Evolutionary conservation across 164 flowering plant genomes (phyloP).

Genomic region (Vitis rotundifolia): DNA sequence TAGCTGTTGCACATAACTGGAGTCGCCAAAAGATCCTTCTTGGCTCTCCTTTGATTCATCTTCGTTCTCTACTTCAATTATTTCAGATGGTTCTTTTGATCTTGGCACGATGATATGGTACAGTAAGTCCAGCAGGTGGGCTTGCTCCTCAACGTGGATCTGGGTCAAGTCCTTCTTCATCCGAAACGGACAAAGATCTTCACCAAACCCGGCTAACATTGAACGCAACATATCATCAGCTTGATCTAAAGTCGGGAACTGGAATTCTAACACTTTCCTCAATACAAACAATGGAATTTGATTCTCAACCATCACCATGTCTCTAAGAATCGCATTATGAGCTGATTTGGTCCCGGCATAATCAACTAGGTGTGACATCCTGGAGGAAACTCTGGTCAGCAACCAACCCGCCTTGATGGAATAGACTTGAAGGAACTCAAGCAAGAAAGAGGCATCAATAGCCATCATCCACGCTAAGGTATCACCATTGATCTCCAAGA

Average conservation of each 20-base stretch:
- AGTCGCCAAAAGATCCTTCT: background rate
- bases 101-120: slow-evolving; percentile 37
- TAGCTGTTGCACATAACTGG: slow-evolving; percentile 12
- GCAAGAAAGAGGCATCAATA: slow-evolving; percentile 47
- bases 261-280: slow-evolving; percentile 34
- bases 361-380: slow-evolving; percentile 38
- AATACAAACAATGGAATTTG: slow-evolving; percentile 50
- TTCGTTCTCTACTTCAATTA: slow-evolving; percentile 7
- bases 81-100: slow-evolving; percentile 4
- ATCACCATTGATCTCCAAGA: slow-evolving; percentile 16
- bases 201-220: slow-evolving; percentile 34
- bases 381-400: slow-evolving; percentile 21
- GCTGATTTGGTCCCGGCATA: slow-evolving; percentile 30
- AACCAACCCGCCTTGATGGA: slow-evolving; percentile 22
- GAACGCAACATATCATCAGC: slow-evolving; percentile 31
- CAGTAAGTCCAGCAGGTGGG: slow-evolving; percentile 46
- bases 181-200: slow-evolving; percentile 47
- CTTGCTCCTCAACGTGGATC: slow-evolving; percentile 12
- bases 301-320: slow-evolving; percentile 53
- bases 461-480: slow-evolving; percentile 48
- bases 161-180: slow-evolving; percentile 9
- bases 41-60: background rate
- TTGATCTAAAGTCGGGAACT: slow-evolving; percentile 18
- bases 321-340: slow-evolving; percentile 46
- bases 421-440: slow-evolving; percentile 39